Conservation (phyloP, 2,329 filamentous ascomycete genomes). For the Colletotrichum nymphaeae region DNA sequence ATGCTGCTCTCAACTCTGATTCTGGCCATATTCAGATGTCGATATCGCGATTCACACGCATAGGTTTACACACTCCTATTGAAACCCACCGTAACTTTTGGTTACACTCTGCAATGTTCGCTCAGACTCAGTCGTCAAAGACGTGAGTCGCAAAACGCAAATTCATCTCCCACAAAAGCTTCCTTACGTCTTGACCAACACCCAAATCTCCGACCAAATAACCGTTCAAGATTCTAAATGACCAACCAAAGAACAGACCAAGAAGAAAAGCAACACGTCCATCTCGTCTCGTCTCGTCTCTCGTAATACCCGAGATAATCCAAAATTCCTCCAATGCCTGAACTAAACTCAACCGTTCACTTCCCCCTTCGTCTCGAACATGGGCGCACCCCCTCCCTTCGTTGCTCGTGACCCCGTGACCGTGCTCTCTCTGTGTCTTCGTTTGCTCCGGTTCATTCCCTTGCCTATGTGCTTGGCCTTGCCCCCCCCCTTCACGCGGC, state of each 20-base stretch:
- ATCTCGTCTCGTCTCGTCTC: background rate
- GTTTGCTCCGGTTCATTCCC: background rate
- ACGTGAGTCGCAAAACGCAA: background rate
- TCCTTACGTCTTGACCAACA: background rate
- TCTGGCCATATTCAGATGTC: background rate
- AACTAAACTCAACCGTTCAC: too few relatives aligned
- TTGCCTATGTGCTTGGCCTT: background rate
- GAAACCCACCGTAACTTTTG: too few relatives aligned
- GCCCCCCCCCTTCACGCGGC: background rate
- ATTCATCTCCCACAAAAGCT: background rate
- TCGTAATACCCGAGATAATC: background rate
- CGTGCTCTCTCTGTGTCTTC: background rate
- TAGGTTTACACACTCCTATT: background rate
- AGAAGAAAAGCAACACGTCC: background rate
- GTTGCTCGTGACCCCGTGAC: background rate
- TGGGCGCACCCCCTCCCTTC: background rate
- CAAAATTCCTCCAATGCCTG: background rate
- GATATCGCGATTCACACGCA: background rate
- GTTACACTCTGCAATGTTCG: too few relatives aligned
- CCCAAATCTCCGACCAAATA: background rate
- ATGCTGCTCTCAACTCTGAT: too few relatives aligned
- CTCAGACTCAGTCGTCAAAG: too few relatives aligned
- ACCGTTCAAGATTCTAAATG: background rate
- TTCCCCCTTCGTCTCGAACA: background rate
- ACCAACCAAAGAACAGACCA: background rate